Evolutionary conservation across 2,329 filamentous ascomycete species (phyloP).

Genomic region (Leptographium lundbergii): DNA sequence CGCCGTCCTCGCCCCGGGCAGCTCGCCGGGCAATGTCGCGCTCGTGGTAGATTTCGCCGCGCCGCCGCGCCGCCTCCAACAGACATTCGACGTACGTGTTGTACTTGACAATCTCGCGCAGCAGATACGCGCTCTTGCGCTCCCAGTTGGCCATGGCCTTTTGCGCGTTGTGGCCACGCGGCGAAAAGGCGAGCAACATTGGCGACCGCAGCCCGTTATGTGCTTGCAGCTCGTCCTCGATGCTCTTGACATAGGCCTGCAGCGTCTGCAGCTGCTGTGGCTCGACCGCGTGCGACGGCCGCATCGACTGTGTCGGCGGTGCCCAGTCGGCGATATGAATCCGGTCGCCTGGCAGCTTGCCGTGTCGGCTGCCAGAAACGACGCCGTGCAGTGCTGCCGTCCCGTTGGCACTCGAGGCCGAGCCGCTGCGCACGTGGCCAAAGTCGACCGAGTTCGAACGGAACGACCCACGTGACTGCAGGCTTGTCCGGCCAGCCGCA

Average conservation of each 20-base stretch:
- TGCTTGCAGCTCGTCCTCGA: conserved; percentile 71
- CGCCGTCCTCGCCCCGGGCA: conserved; percentile 24
- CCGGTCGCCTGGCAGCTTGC: conserved; percentile 70
- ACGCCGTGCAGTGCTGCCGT: neutral
- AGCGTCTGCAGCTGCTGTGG: conserved; percentile 68
- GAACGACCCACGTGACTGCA: conserved; percentile 26
- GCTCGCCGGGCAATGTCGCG: conserved; percentile 38
- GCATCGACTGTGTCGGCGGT: conserved; percentile 81
- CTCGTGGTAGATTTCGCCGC: conserved; percentile 57
- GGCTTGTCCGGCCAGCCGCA: conserved; percentile 15
- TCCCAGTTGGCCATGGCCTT: conserved; percentile 97
- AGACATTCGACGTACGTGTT: conserved; percentile 86
- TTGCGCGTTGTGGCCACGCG: conserved; percentile 63
- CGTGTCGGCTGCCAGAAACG: conserved; percentile 3
- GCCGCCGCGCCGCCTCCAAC: conserved; percentile 54
- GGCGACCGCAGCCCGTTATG: conserved; percentile 82
- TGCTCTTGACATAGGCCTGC: conserved; percentile 65
- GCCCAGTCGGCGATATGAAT: conserved; percentile 78
- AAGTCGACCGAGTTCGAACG: conserved; percentile 52
- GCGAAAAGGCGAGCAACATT: conserved; percentile 82
- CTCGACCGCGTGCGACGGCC: conserved; percentile 66
- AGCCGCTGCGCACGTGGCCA: conserved; percentile 38
- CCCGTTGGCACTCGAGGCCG: conserved; percentile 21
- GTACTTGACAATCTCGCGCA: conserved; percentile 94
- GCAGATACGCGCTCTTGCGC: conserved; percentile 80